Conservation (phyloP, 192 early-diverging fungal genomes). For the Jimgerdemannia lactiflua region DNA sequence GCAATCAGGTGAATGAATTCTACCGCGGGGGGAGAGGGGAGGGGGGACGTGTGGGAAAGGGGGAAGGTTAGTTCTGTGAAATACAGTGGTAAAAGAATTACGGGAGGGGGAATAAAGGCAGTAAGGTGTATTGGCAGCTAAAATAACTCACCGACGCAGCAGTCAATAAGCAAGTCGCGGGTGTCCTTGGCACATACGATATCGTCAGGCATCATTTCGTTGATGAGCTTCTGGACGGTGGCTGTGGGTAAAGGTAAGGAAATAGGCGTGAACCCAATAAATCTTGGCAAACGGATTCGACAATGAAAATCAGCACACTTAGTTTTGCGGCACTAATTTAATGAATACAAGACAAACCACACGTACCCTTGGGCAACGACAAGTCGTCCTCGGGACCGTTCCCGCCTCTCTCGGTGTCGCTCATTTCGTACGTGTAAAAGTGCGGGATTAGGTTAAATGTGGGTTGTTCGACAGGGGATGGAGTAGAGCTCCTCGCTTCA, state of each 20-base stretch:
- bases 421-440: slow-evolving; percentile 34
- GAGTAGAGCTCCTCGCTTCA: no score
- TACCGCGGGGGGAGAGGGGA: no score
- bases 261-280: not conserved
- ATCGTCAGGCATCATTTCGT: slow-evolving; percentile 93
- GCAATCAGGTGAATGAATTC: no score
- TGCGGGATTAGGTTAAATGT: not conserved
- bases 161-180: slow-evolving; percentile 91
- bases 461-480: not conserved
- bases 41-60: not conserved
- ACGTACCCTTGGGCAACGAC: slow-evolving; percentile 78
- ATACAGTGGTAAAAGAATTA: not conserved
- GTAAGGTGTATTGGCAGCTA: not conserved
- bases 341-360: not conserved
- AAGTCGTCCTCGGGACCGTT: slow-evolving; percentile 72
- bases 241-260: slow-evolving; percentile 42
- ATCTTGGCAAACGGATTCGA: not conserved
- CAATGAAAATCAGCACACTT: not conserved
- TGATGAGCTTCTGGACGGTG: slow-evolving; percentile 93
- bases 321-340: not conserved
- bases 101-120: not conserved
- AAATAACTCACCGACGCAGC: slow-evolving; percentile 78
- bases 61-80: not conserved
- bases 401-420: slow-evolving; percentile 52
- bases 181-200: slow-evolving; percentile 94